These are phyloP conservation scores for Dioscorea dumetorum DNA, from an alignment of 106 monocot genomes.

Conservation along the genomic window DNA sequence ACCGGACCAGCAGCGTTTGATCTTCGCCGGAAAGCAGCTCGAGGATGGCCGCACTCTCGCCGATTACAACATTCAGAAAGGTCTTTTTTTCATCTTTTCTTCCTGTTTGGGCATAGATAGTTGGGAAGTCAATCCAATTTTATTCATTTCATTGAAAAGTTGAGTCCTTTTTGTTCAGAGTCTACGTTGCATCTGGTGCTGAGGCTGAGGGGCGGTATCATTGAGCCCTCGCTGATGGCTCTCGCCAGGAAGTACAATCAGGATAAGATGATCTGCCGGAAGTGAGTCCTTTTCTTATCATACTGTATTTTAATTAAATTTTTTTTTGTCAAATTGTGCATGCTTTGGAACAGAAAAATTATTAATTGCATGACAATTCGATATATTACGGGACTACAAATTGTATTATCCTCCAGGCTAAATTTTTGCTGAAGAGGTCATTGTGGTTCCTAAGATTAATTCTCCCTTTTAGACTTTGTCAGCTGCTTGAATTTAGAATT, in stretches of 20 bases:
- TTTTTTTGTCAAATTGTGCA: too few species aligned
- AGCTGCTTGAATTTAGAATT: too few species aligned
- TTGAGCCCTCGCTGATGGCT: constrained; percentile 57
- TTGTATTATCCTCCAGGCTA: too few species aligned
- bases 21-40: constrained; percentile 52
- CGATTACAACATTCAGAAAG: constrained; percentile 53
- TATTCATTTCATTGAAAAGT: neutral
- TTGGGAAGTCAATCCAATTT: neutral
- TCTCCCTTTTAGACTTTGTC: too few species aligned
- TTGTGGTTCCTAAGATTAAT: too few species aligned
- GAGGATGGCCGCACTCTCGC: constrained; percentile 46
- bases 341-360: too few species aligned
- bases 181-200: constrained; percentile 52
- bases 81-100: constrained; percentile 1
- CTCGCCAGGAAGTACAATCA: constrained; percentile 64
- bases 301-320: too few species aligned
- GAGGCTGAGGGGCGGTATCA: constrained; percentile 55
- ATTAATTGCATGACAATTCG: too few species aligned
- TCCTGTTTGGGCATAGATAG: too few species aligned
- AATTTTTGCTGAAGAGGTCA: too few species aligned
- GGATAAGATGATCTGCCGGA: constrained; percentile 55
- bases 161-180: constrained; percentile 10
- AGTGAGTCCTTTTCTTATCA: constrained; percentile 16
- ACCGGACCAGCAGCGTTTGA: constrained; percentile 44
- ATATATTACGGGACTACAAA: too few species aligned